A percentile compares a stretch with the other conserved stretches of the same genome.
Evolutionary conservation across 495 filamentous ascomycete genomes (phyloP).

Genomic region (Lentithecium fluviatile): DNA sequence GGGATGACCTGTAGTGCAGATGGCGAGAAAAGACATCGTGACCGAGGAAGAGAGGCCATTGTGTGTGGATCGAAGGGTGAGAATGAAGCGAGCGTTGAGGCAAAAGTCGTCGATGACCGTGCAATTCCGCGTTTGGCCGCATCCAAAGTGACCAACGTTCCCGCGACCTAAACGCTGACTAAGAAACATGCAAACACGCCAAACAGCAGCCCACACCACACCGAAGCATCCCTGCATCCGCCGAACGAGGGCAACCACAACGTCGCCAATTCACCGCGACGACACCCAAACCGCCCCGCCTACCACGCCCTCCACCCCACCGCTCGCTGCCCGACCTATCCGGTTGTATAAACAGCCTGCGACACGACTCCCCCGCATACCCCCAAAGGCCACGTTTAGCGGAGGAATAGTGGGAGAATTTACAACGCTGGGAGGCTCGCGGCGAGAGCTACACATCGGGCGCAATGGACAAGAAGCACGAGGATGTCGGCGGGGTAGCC

Average conservation of each 20-base stretch:
- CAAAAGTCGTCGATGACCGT: not conserved
- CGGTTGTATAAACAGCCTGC: not conserved
- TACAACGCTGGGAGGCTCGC: conserved; percentile 6
- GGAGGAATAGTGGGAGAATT: conserved; percentile 8
- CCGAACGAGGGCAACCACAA: conserved; percentile 18
- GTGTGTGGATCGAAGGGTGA: not conserved
- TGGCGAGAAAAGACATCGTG: conserved; percentile 18
- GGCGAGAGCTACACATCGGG: not conserved
- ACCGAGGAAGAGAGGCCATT: conserved; percentile 19
- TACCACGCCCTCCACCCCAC: not conserved
- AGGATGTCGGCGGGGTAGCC: conserved; percentile 29
- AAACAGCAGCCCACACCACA: conserved; percentile 34
- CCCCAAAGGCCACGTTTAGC: conserved; percentile 27
- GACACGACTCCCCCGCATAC: not conserved
- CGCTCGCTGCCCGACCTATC: not conserved
- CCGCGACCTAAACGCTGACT: conserved; percentile 1
- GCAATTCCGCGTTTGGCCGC: conserved; percentile 17
- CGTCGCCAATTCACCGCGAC: conserved; percentile 14
- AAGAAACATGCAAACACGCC: conserved; percentile 18
- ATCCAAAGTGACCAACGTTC: no score
- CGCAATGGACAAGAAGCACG: conserved; percentile 34
- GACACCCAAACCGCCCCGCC: not conserved
- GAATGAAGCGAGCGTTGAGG: not conserved
- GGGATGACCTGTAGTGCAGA: not conserved
- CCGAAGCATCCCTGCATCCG: conserved; percentile 28